Base-by-base conservation (phyloP, 768 basidiomycete species). In the Hypsizygus marmoreus region DNA sequence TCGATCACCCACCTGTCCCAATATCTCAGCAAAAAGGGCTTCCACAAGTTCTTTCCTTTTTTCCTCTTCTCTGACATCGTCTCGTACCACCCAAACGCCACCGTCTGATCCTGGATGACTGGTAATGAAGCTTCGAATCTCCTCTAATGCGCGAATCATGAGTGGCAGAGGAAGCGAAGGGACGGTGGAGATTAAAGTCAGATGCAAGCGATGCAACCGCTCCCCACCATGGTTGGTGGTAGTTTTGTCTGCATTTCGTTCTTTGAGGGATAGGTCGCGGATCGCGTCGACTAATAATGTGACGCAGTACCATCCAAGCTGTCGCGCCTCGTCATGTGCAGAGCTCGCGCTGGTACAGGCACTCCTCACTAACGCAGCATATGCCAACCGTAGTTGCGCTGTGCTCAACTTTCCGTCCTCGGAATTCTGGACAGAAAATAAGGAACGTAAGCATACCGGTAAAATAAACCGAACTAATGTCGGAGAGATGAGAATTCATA, bases 291-390 rank as follows among this genome's bases (percentile, higher is more conserved):
- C 60, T 22, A 90, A 68, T 25, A 73, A 59, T 40, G 77, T 75
- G 46, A 91, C 67, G 65, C 84, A 88, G 56, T 84, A 76, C 80
- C 84, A 86, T 3, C 81, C 81, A n/a, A 88, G 72, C 0, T 76
- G 67, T 38, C 74, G 59, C 47, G 55, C 53, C 29, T 66, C 63
- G 36, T 55, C 39, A 11, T 45, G 34, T 5, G 58, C 26, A 36
- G 32, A n/a, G 28, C 56, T 53, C 31, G 70, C 63, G 40, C 69
- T 69, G 2, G 74, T 69, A 29, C 73, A 71, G 1, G 87, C 85
- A 43, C 81, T 77, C 49, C 76, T 70, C 19, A 89, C 81, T 10
- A 92, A 72, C 6, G 85, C 77, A n/a, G 84, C 71, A 57, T 79
- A 91, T 5, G 92, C 90, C 30, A 91, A 73, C 22, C 84, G 68